Conservation (phyloP, 805 yeast genomes). For the Myxozyma lipomycoides region DNA sequence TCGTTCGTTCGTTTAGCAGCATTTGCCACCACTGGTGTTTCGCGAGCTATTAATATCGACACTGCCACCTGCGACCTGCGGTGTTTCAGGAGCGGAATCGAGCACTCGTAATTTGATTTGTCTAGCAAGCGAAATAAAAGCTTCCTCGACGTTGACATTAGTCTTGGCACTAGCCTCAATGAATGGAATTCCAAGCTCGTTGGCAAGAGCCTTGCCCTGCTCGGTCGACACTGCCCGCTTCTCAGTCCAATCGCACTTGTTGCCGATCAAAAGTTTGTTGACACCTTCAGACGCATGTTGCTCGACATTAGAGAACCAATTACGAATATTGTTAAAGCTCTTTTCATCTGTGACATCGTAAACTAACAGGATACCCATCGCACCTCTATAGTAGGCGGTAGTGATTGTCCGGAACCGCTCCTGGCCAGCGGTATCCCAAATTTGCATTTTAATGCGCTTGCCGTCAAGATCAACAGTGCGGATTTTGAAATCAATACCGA, state of each 20-base stretch:
- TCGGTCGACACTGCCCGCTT: conserved; percentile 75
- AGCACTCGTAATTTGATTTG: conserved; percentile 45
- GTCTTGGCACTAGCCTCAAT: conserved; percentile 96
- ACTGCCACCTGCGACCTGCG: not conserved
- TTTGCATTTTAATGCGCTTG: conserved; percentile 86
- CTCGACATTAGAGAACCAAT: conserved; percentile 93
- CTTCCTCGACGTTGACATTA: conserved; percentile 84
- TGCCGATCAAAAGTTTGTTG: conserved; percentile 88
- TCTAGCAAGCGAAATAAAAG: conserved; percentile 79
- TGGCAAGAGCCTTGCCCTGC: conserved; percentile 86
- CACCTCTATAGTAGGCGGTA: conserved; percentile 96
- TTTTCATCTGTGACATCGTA: conserved; percentile 97
- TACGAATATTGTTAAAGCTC: conserved; percentile 86
- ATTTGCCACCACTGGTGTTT: not conserved
- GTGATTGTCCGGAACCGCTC: conserved; percentile 97
- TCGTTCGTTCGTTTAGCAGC: not conserved
- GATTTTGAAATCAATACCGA: conserved; percentile 97
- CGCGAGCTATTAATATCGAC: not conserved
- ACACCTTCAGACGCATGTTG: conserved; percentile 97
- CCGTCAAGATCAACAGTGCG: conserved; percentile 93
- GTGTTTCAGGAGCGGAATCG: not conserved
- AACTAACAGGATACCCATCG: conserved; percentile 95
- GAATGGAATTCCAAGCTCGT: conserved; percentile 82
- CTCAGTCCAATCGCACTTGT: conserved; percentile 87
- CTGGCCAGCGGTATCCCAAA: conserved; percentile 99